Evolutionary conservation across 1,284 basidiomycete genomes (phyloP).

Genomic region (Golubevia pallescens): DNA sequence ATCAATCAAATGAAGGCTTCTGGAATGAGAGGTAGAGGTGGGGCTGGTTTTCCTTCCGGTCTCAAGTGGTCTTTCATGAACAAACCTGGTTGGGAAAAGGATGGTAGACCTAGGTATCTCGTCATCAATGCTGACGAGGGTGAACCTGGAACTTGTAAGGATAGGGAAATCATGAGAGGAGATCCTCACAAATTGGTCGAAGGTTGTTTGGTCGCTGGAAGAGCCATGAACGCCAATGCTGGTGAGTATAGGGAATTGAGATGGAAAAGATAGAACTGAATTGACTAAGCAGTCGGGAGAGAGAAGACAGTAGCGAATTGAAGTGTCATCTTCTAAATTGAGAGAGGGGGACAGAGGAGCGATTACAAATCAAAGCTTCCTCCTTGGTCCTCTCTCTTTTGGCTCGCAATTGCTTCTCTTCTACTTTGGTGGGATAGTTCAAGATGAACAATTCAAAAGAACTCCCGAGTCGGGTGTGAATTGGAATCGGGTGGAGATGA

Average conservation of each 20-base stretch:
- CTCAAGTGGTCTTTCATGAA: conserved; percentile 99
- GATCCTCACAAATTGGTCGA: conserved; percentile 98
- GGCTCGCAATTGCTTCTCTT: not conserved
- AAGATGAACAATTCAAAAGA: too few species aligned
- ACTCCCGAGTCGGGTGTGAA: too few species aligned
- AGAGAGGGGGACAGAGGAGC: too few species aligned
- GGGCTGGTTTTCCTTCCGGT: conserved; percentile 95
- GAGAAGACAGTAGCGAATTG: too few species aligned
- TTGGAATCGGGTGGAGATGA: too few species aligned
- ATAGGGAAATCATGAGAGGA: conserved; percentile 95
- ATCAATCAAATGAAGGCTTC: conserved; percentile 96
- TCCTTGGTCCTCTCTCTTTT: not conserved
- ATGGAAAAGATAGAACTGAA: too few species aligned
- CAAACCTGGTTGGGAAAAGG: conserved; percentile 97
- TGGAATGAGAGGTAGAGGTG: conserved; percentile 91
- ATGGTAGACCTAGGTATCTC: conserved; percentile 88
- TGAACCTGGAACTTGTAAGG: conserved; percentile 98
- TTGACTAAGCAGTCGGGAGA: not conserved
- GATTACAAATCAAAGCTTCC: not conserved
- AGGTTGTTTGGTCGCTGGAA: conserved; percentile 96
- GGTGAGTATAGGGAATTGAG: too few species aligned
- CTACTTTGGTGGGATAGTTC: too few species aligned
- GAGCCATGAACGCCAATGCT: conserved; percentile 94
- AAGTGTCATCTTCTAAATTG: too few species aligned
- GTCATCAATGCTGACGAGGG: conserved; percentile 99